Conservation (phyloP, 768 basidiomycete genomes). For the Leccinum obscurum region DNA sequence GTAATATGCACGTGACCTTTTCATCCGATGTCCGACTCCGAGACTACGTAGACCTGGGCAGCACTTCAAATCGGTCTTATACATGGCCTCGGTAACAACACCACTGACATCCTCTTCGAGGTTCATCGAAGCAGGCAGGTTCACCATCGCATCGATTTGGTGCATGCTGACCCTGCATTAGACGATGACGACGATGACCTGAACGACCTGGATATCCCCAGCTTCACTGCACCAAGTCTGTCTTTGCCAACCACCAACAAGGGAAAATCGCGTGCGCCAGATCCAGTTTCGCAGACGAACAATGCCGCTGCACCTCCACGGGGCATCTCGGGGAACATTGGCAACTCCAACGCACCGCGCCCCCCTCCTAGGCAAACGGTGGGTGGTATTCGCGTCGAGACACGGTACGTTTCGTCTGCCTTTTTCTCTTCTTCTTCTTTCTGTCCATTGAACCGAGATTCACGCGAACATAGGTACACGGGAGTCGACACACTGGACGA, state of each 20-base stretch:
- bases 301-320: conserved; percentile 36
- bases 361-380: conserved; percentile 60
- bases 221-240: conserved; percentile 67
- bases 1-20: conserved; percentile 22
- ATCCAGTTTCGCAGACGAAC: conserved; percentile 47
- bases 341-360: conserved; percentile 45
- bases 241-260: conserved; percentile 54
- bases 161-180: conserved; percentile 13
- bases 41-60: neutral
- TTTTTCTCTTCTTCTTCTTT: neutral
- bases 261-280: conserved; percentile 67
- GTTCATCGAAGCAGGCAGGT: conserved; percentile 77
- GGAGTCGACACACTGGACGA: conserved; percentile 90
- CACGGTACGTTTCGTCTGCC: conserved; percentile 54
- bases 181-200: conserved; percentile 79
- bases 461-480: conserved; percentile 50
- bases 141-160: neutral
- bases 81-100: conserved; percentile 36
- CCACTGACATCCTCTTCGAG: conserved; percentile 65
- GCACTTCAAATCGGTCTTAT: conserved; percentile 3
- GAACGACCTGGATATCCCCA: conserved; percentile 79
- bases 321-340: conserved; percentile 70
- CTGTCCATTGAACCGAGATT: neutral
- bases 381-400: conserved; percentile 88
- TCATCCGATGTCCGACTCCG: conserved; percentile 9